Evolutionary conservation across 768 basidiomycete genomes (phyloP).

Genomic region (Lentinula aciculospora): DNA sequence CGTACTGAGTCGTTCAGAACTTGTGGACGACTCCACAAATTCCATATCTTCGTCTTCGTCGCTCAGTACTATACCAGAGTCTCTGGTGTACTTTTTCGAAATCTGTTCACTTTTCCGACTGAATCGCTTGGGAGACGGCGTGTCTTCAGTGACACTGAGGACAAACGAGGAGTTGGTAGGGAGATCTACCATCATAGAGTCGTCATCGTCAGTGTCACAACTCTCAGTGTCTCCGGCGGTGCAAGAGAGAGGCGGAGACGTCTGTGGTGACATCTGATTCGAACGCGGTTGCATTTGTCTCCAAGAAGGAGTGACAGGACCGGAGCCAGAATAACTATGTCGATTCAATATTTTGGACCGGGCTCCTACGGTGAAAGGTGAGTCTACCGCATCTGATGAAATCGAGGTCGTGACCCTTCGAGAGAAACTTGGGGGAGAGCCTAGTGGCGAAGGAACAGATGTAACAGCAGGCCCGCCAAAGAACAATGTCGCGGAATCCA

Average conservation of each 20-base stretch:
- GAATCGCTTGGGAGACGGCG: constrained; percentile 44
- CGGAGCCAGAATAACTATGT: constrained; percentile 62
- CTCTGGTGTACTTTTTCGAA: constrained; percentile 67
- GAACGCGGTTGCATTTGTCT: constrained; percentile 33
- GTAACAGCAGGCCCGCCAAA: constrained; percentile 52
- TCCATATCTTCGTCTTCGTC: constrained; percentile 49
- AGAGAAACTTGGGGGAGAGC: constrained; percentile 15
- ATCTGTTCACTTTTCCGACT: constrained; percentile 24
- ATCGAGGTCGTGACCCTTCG: constrained; percentile 23
- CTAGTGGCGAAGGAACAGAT: constrained; percentile 12
- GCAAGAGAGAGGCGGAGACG: constrained; percentile 34
- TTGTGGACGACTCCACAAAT: constrained; percentile 13
- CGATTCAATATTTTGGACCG: constrained; percentile 37
- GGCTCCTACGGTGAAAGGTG: constrained; percentile 12
- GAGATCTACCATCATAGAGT: constrained; percentile 52
- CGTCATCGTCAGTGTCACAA: constrained; percentile 37
- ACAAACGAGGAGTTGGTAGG: constrained; percentile 48
- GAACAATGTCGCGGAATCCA: constrained; percentile 60
- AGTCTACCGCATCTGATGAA: constrained; percentile 13
- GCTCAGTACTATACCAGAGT: constrained; percentile 58
- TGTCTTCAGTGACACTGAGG: constrained; percentile 48
- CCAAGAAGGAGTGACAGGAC: constrained; percentile 29
- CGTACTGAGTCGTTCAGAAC: constrained; percentile 23
- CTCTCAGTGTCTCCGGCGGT: constrained; percentile 17
- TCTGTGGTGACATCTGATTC: constrained; percentile 40